Percentiles rank a stretch among this genome's conserved stretches.
Conservation (phyloP, 257 asterid genomes). For the Parsonsia alboflavescens region DNA sequence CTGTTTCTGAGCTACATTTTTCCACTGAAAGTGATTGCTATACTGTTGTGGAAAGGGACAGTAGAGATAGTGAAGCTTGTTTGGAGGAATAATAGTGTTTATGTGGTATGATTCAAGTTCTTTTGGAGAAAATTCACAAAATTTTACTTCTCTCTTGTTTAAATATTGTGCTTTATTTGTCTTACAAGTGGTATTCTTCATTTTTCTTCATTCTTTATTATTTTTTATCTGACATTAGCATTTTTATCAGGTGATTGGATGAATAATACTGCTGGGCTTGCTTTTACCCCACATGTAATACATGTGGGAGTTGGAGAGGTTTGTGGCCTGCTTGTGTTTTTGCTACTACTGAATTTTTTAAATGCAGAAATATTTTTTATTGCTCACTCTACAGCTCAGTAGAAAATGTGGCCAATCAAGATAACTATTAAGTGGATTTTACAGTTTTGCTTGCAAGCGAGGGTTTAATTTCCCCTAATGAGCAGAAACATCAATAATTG, state of each 20-base stretch:
- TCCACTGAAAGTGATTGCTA: neutral
- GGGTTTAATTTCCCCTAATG: neutral
- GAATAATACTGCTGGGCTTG: conserved; percentile 92
- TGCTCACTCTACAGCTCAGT: neutral
- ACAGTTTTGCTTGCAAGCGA: neutral
- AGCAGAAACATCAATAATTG: neutral
- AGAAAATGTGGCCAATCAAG: neutral
- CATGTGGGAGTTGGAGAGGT: conserved; percentile 80
- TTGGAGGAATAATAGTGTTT: neutral
- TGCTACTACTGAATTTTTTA: neutral
- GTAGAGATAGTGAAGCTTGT: neutral
- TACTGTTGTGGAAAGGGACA: neutral
- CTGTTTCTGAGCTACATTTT: neutral
- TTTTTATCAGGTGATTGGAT: conserved; percentile 84
- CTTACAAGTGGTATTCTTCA: neutral
- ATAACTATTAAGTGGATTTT: neutral
- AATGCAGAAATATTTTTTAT: neutral
- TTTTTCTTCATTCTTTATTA: neutral
- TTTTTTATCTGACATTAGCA: neutral
- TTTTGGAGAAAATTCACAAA: neutral
- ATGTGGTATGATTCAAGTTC: neutral
- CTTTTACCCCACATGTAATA: conserved; percentile 89
- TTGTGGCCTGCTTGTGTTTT: neutral
- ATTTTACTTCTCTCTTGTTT: neutral
- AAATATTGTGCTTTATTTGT: neutral